A percentile compares a stretch with the other conserved stretches of the same genome.
Evolutionary conservation across 148 eudicot genomes (phyloP).

Genomic region (Camellia sinensis): DNA sequence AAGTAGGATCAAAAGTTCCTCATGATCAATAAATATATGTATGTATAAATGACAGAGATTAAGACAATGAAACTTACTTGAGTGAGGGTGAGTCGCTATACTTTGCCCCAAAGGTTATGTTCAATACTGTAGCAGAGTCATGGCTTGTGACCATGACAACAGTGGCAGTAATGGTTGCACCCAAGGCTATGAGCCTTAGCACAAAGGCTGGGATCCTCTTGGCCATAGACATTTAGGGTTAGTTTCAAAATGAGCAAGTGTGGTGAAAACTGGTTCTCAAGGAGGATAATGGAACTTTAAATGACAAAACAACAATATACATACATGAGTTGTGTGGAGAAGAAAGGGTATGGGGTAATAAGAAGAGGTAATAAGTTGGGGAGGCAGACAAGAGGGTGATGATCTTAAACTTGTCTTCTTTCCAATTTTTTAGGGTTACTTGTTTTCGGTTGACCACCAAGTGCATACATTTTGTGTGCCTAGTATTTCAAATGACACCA

Average conservation of each 20-base stretch:
- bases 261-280: background rate
- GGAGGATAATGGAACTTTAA: background rate
- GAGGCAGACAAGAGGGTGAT: slow-evolving; percentile 19
- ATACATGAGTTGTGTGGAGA: slow-evolving; percentile 7
- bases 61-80: slow-evolving; percentile 41
- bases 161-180: slow-evolving; percentile 49
- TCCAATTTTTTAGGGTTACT: background rate
- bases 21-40: background rate
- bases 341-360: slow-evolving; percentile 16
- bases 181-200: slow-evolving; percentile 66
- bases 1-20: no score
- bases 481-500: background rate
- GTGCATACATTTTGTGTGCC: slow-evolving; percentile 7
- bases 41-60: background rate
- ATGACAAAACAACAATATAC: background rate
- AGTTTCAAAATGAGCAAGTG: background rate
- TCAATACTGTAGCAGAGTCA: slow-evolving; percentile 59
- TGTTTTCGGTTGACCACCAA: slow-evolving; percentile 21
- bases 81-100: slow-evolving; percentile 66
- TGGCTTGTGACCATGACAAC: slow-evolving; percentile 65
- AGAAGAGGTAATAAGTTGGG: slow-evolving; percentile 24
- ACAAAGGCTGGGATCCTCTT: slow-evolving; percentile 40
- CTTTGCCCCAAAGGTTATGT: slow-evolving; percentile 67
- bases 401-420: slow-evolving; percentile 15
- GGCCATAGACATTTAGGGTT: slow-evolving; percentile 38